phyloP scores from a whole-genome alignment of 2,329 filamentous ascomycete species.

The Colletotrichum eleusines region DNA sequence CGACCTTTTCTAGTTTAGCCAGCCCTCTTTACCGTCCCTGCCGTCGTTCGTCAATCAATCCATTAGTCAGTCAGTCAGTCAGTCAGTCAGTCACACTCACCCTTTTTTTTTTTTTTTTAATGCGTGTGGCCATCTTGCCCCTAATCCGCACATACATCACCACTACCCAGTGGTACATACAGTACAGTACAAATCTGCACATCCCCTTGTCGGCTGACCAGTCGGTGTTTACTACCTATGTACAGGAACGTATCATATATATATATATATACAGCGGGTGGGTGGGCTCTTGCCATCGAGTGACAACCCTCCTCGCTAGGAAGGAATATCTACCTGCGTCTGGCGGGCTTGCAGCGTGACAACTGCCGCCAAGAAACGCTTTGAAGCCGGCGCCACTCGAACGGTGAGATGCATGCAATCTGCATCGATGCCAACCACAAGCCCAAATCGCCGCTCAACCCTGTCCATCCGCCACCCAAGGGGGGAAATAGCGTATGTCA shows the following conservation, averaged over 20 bases:
- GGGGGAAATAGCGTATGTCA: background rate
- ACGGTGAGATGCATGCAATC: constrained; percentile 14
- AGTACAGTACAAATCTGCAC: too few relatives aligned
- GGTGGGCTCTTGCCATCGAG: background rate
- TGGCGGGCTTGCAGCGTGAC: constrained; percentile 10
- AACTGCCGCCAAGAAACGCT: constrained; percentile 24
- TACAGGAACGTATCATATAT: too few relatives aligned
- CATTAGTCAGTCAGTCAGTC: constrained; percentile 1
- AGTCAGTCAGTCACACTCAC: background rate
- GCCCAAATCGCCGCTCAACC: constrained; percentile 25
- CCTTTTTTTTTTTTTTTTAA: background rate
- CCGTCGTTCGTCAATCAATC: constrained; percentile 8
- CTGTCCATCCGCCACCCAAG: too few relatives aligned
- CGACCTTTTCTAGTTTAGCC: background rate
- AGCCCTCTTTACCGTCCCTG: constrained; percentile 10
- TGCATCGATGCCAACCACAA: constrained; percentile 17
- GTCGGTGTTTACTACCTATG: too few relatives aligned
- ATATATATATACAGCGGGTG: too few relatives aligned
- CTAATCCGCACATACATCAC: background rate
- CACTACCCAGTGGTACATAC: too few relatives aligned
- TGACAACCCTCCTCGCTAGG: background rate
- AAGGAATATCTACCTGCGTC: background rate
- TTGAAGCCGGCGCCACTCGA: constrained; percentile 19
- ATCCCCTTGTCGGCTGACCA: background rate
- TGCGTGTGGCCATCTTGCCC: background rate